A percentile compares a stretch with the other conserved stretches of the same genome.
These are phyloP conservation scores for Cladophialophora chaetospira DNA, from an alignment of 2,329 filamentous ascomycete genomes.

Conservation along the genomic window DNA sequence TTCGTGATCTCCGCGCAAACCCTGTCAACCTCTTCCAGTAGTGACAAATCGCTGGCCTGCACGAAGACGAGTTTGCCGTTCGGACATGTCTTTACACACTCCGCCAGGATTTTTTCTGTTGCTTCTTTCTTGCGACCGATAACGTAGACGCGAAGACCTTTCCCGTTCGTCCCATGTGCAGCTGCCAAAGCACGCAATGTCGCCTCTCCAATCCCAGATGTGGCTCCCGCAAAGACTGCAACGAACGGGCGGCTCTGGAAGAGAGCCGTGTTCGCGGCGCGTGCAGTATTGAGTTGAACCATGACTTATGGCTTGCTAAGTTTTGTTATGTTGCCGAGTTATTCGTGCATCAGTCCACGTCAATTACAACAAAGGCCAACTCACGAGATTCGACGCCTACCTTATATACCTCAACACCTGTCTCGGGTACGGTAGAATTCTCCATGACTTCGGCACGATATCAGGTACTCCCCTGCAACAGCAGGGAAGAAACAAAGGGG, in stretches of 20 bases:
- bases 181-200: conserved; percentile 8
- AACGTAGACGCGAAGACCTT: conserved; percentile 38
- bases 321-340: too few relatives aligned
- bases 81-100: conserved; percentile 48
- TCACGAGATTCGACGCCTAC: too few relatives aligned
- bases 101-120: conserved; percentile 35
- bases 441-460: too few relatives aligned
- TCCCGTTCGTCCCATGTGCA: conserved; percentile 10
- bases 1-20: conserved; percentile 53
- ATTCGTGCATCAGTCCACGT: too few relatives aligned
- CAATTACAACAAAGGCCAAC: too few relatives aligned
- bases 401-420: too few relatives aligned
- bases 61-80: conserved; percentile 51
- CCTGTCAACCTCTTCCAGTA: conserved; percentile 53
- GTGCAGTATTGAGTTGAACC: conserved; percentile 11
- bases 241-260: conserved; percentile 10
- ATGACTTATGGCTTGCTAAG: not conserved
- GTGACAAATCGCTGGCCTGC: conserved; percentile 45
- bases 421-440: too few relatives aligned
- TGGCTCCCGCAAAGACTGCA: conserved; percentile 24
- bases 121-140: conserved; percentile 35
- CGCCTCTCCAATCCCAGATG: conserved; percentile 17
- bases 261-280: conserved; percentile 7
- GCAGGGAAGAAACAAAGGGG: too few relatives aligned
- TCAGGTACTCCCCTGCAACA: too few relatives aligned